Evolutionary conservation across 2,329 filamentous ascomycete species (phyloP).

Genomic region (Blumeriella jaapii): DNA sequence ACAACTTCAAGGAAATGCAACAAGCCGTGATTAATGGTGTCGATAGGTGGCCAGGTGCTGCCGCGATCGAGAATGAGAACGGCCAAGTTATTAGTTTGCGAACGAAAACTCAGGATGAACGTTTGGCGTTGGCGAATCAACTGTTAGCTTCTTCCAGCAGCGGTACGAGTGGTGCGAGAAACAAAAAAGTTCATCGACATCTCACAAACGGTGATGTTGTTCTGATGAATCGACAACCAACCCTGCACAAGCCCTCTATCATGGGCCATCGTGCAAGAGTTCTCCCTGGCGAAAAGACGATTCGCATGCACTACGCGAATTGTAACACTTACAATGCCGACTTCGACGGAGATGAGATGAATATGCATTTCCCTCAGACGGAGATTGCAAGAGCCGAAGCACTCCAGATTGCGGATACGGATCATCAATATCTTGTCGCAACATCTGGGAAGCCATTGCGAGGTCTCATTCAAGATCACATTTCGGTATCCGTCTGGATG

Average conservation of each 20-base stretch:
- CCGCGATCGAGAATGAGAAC: constrained; percentile 91
- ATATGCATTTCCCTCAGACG: constrained; percentile 99
- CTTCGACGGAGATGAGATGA: constrained; percentile 99
- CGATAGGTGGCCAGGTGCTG: constrained; percentile 86
- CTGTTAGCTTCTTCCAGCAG: constrained; percentile 74
- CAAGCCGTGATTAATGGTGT: constrained; percentile 92
- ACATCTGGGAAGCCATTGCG: constrained; percentile 88
- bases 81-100: constrained; percentile 82
- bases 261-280: constrained; percentile 95
- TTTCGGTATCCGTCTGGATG: constrained; percentile 85
- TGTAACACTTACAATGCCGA: constrained; percentile 99
- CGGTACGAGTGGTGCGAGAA: constrained; percentile 61
- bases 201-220: constrained; percentile 95
- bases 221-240: constrained; percentile 97
- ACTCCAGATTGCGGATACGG: constrained; percentile 85
- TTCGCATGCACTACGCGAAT: constrained; percentile 99
- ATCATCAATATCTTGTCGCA: constrained; percentile 91
- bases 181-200: constrained; percentile 95
- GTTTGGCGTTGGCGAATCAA: constrained; percentile 82
- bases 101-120: constrained; percentile 79
- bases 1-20: constrained; percentile 93
- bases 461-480: constrained; percentile 96
- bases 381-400: constrained; percentile 90
- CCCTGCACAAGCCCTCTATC: constrained; percentile 95
- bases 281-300: constrained; percentile 86